Percentiles rank a stretch among this genome's conserved stretches.
phyloP scores from a whole-genome alignment of 192 early-diverging fungal species.

The Lobosporangium transversale region DNA sequence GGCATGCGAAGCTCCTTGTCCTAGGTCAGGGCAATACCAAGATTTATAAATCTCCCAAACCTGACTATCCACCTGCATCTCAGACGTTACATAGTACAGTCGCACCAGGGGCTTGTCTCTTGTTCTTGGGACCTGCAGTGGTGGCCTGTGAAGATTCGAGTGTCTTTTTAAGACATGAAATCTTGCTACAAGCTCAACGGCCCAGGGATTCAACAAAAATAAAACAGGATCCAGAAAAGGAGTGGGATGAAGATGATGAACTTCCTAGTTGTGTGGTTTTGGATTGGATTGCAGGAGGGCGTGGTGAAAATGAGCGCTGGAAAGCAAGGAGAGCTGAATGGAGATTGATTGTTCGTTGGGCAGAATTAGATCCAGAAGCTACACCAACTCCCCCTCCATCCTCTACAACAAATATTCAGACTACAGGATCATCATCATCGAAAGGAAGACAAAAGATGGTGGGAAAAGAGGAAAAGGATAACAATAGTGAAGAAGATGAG shows the following conservation, averaged over 20 bases:
- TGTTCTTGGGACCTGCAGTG: constrained; percentile 34
- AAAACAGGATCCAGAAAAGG: background rate
- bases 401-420: background rate
- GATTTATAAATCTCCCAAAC: constrained; percentile 70
- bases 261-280: constrained; percentile 45
- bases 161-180: constrained; percentile 48
- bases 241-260: constrained; percentile 29
- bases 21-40: constrained; percentile 89
- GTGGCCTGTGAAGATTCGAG: constrained; percentile 50
- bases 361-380: constrained; percentile 27
- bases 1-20: constrained; percentile 66
- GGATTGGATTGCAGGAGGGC: constrained; percentile 49
- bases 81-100: constrained; percentile 49
- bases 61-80: constrained; percentile 44
- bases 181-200: constrained; percentile 43
- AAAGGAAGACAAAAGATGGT: background rate
- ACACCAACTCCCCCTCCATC: background rate
- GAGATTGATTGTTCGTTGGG: constrained; percentile 43
- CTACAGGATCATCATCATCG: background rate
- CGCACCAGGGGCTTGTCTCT: constrained; percentile 18
- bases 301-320: constrained; percentile 45
- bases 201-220: too few species aligned
- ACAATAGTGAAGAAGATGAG: constrained; percentile 24
- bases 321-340: constrained; percentile 38
- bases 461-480: background rate